These are phyloP conservation scores for Macadamia tetraphylla DNA, from an alignment of 164 flowering plant genomes.

Conservation along the genomic window DNA sequence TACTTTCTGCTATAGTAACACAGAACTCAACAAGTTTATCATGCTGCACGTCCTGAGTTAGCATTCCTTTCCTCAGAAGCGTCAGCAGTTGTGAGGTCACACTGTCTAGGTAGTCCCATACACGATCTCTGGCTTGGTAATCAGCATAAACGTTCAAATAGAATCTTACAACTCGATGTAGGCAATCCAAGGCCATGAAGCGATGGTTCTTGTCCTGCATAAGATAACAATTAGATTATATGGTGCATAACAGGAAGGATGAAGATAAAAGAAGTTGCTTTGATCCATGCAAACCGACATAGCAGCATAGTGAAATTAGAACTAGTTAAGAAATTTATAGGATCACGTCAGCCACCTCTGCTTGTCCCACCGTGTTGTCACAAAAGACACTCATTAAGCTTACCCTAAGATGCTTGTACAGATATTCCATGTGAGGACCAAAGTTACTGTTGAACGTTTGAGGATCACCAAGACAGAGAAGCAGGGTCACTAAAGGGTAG, in stretches of 20 bases:
- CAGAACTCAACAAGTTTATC: constrained; percentile 98
- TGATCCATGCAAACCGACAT: constrained; percentile 1
- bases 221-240: constrained; percentile 15
- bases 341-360: neutral
- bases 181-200: constrained; percentile 97
- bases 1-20: constrained; percentile 93
- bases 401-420: constrained; percentile 91
- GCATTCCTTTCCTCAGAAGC: constrained; percentile 85
- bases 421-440: constrained; percentile 89
- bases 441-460: constrained; percentile 71
- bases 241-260: neutral
- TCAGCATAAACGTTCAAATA: constrained; percentile 86
- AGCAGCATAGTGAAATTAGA: neutral
- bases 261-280: neutral
- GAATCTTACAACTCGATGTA: constrained; percentile 91
- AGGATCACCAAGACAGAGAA: constrained; percentile 97
- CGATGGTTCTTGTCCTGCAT: constrained; percentile 97
- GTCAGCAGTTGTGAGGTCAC: constrained; percentile 89
- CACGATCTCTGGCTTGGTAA: constrained; percentile 74
- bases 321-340: neutral
- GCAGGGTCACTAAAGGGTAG: constrained; percentile 95
- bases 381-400: constrained; percentile 21
- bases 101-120: constrained; percentile 98
- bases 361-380: neutral
- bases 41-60: constrained; percentile 97